Base-by-base conservation (phyloP, 768 basidiomycete species). In the Auricularia cornea region DNA sequence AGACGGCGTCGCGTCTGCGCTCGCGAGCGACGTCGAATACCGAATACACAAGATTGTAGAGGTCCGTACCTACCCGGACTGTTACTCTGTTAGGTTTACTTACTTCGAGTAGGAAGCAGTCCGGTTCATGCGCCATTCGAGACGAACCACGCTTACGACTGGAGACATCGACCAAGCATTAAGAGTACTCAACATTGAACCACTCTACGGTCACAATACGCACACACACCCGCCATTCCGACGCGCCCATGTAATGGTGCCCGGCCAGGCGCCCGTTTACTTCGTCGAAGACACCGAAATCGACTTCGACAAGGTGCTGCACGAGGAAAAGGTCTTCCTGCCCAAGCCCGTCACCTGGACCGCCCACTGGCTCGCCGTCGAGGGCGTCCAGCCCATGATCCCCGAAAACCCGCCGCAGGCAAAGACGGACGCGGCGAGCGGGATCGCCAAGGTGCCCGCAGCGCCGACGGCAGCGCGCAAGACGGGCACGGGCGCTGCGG, bases 361-460 rank as follows among this genome's bases (percentile, higher is more conserved):
- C 0, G 95, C 97, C 2, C 97, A 99, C 72, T 99, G 97, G 97
- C 81, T 99, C 33, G 95, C 95, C 0, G 94, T 99, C 41, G 97
- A 99, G 69, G 97, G 97, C 29, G 90, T 99, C 14, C 97, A 98
- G 70, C 95, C 96, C 0, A 83, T 93, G n/a, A 90, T 96, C 59
- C 92, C 92, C 14, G 93, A 97, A 72, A 98, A 98, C 72, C 94
- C 94, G 0, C 89, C 92, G 6, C 54, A 6, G 12, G 38, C 65
- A 28, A 38, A 56, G 59, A 32, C 62, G 18, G 51, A 44, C 29
- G 60, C 59, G 16, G 18, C 61, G 28, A 56, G 23, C 11, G 26
- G 54, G 6, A 57, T 31, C 20, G 18, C 64, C 33, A 29, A n/a
- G 20, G 23, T 26, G 10, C 28, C 48, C 40, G 28, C 14, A 26